Conservation (phyloP, 495 filamentous ascomycete genomes). For the Thozetella sp. region DNA sequence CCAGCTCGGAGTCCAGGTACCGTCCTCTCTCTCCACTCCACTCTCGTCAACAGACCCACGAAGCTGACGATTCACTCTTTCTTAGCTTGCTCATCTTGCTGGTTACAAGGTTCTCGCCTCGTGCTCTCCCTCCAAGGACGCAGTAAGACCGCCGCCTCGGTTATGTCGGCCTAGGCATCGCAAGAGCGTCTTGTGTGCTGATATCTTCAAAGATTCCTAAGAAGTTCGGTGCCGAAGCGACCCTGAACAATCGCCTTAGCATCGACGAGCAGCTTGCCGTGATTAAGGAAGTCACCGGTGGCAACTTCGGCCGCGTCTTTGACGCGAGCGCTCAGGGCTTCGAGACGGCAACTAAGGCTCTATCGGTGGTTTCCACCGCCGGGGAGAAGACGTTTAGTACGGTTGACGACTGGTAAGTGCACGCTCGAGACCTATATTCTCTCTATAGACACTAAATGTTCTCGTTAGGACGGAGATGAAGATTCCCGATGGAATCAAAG, state of each 20-base stretch:
- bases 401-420: slow-evolving; percentile 40
- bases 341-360: slow-evolving; percentile 29
- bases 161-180: neutral
- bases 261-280: slow-evolving; percentile 33
- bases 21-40: slow-evolving; percentile 4
- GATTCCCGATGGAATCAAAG: slow-evolving; percentile 8
- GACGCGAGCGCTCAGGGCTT: slow-evolving; percentile 36
- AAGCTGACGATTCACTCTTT: neutral
- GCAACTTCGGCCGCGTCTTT: slow-evolving; percentile 36
- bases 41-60: no score
- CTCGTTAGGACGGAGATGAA: slow-evolving; percentile 13
- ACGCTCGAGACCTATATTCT: neutral
- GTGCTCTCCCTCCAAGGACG: slow-evolving; percentile 32
- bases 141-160: slow-evolving; percentile 14
- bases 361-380: slow-evolving; percentile 19
- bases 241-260: slow-evolving; percentile 34
- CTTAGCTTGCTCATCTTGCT: slow-evolving; percentile 31
- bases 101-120: slow-evolving; percentile 45
- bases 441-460: neutral
- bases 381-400: slow-evolving; percentile 37
- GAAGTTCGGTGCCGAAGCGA: slow-evolving; percentile 35
- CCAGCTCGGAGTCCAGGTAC: slow-evolving; percentile 34
- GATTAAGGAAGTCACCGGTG: slow-evolving; percentile 33
- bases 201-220: slow-evolving; percentile 17
- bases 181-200: neutral